These are phyloP conservation scores for Beauveria scarabaeidicola DNA, from an alignment of 2,329 filamentous ascomycete species.

Conservation along the genomic window DNA sequence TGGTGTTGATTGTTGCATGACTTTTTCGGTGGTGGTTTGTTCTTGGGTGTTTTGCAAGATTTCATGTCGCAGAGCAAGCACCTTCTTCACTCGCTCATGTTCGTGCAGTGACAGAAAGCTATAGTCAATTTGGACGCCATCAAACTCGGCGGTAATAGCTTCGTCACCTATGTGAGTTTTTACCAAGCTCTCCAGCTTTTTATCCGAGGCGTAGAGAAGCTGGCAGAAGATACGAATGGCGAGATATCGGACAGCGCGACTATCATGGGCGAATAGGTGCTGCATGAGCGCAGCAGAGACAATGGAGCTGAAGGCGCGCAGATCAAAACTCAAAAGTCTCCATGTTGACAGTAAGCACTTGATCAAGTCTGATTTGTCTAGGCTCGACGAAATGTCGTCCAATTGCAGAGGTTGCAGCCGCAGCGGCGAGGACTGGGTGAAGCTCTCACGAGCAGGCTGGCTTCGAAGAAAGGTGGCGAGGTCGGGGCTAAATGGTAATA, in stretches of 20 bases:
- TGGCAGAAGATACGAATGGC: constrained; percentile 74
- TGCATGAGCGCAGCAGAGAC: constrained; percentile 62
- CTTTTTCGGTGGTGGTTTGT: background rate
- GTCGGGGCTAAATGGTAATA: constrained; percentile 75
- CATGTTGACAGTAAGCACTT: constrained; percentile 47
- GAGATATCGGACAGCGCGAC: constrained; percentile 63
- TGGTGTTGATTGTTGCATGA: constrained; percentile 42
- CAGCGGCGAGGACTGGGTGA: constrained; percentile 14
- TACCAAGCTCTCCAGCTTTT: constrained; percentile 65
- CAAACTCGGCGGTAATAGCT: constrained; percentile 61
- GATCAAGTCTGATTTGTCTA: constrained; percentile 19
- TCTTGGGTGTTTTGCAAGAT: constrained; percentile 19
- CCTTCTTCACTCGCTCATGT: constrained; percentile 41
- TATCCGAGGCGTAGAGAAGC: constrained; percentile 71
- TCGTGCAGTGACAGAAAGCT: constrained; percentile 58
- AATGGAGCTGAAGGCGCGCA: constrained; percentile 54
- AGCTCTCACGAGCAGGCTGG: constrained; percentile 16
- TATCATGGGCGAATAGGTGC: constrained; percentile 53
- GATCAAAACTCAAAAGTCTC: constrained; percentile 71
- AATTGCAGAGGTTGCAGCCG: constrained; percentile 21
- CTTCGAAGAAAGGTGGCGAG: constrained; percentile 64
- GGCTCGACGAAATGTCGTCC: constrained; percentile 13
- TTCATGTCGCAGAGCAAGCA: constrained; percentile 34
- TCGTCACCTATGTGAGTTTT: constrained; percentile 53
- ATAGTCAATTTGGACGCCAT: constrained; percentile 70